Percentiles rank a stretch among this genome's conserved stretches.
Evolutionary conservation across 495 filamentous ascomycete species (phyloP).

Genomic region (Durotheca rogersii): DNA sequence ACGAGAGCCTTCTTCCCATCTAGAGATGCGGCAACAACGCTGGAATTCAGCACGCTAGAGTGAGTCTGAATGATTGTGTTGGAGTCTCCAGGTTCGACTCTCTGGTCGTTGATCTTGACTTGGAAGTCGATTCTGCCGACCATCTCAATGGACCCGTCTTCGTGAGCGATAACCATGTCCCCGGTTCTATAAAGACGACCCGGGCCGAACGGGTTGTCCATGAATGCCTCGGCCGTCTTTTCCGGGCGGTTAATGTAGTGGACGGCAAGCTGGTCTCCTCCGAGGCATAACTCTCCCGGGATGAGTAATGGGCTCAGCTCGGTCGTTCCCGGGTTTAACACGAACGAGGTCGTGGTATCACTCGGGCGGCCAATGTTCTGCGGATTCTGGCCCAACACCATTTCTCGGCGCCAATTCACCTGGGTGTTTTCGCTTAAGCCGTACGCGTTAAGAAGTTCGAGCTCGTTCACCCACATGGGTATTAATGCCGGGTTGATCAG

Average conservation of each 20-base stretch:
- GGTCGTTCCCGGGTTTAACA: slow-evolving; percentile 48
- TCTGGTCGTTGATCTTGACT: slow-evolving; percentile 74
- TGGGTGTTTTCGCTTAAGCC: slow-evolving; percentile 1
- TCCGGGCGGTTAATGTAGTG: slow-evolving; percentile 61
- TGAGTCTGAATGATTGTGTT: slow-evolving; percentile 45
- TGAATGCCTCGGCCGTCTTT: slow-evolving; percentile 56
- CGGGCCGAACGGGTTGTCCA: slow-evolving; percentile 46
- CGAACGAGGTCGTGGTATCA: too few relatives aligned
- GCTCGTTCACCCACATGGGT: not conserved
- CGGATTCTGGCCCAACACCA: too few relatives aligned
- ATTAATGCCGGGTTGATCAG: not conserved
- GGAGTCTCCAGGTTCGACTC: slow-evolving; percentile 74
- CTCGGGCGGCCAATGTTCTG: too few relatives aligned
- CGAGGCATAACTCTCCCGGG: slow-evolving; percentile 71
- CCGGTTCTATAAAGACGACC: slow-evolving; percentile 68
- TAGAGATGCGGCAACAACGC: not conserved
- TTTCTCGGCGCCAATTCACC: not conserved
- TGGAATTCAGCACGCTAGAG: not conserved
- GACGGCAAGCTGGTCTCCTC: slow-evolving; percentile 69
- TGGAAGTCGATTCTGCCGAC: slow-evolving; percentile 72
- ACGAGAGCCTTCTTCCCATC: not conserved
- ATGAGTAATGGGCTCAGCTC: slow-evolving; percentile 56
- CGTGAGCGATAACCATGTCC: slow-evolving; percentile 64
- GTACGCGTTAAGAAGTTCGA: not conserved
- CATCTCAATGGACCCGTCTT: slow-evolving; percentile 64